Evolutionary conservation across 1,284 basidiomycete species (phyloP).

Genomic region (Cutaneotrichosporon spelunceum): DNA sequence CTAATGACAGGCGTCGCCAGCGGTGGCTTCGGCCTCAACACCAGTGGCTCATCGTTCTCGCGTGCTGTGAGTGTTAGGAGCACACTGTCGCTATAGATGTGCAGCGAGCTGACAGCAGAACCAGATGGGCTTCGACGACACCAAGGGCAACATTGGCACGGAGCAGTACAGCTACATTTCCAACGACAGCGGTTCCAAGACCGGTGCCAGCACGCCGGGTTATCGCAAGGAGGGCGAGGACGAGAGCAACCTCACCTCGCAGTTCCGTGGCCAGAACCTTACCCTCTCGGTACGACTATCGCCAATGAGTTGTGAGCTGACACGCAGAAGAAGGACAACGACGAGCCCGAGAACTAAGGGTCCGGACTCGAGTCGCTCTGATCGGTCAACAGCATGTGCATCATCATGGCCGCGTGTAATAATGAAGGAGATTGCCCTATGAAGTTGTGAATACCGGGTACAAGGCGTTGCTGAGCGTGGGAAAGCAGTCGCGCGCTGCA

Average conservation of each 20-base stretch:
- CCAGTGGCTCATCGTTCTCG: slow-evolving; percentile 39
- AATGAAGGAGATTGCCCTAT: slow-evolving; percentile 7
- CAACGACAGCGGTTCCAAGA: slow-evolving; percentile 32
- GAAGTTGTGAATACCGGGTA: not conserved
- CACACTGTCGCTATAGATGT: not conserved
- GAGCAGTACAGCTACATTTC: slow-evolving; percentile 16
- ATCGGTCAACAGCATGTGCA: slow-evolving; percentile 10
- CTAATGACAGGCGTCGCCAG: slow-evolving; percentile 31
- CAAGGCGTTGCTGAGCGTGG: not conserved
- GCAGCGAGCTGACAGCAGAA: slow-evolving; percentile 23
- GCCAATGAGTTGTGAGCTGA: not conserved
- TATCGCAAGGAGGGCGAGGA: slow-evolving; percentile 38
- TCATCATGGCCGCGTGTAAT: slow-evolving; percentile 10
- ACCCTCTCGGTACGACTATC: slow-evolving; percentile 12
- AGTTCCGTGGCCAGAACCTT: slow-evolving; percentile 28
- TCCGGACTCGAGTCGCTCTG: not conserved
- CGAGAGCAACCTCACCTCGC: slow-evolving; percentile 11
- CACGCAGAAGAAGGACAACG: slow-evolving; percentile 19
- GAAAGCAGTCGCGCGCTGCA: not conserved
- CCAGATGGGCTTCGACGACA: slow-evolving; percentile 28
- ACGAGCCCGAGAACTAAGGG: slow-evolving; percentile 27
- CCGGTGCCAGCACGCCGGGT: slow-evolving; percentile 38
- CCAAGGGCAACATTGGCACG: slow-evolving; percentile 9
- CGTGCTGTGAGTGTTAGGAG: slow-evolving; percentile 25
- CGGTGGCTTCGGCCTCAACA: slow-evolving; percentile 43